phyloP scores from a whole-genome alignment of 2,329 filamentous ascomycete species.

The Microdochium trichocladiopsis region DNA sequence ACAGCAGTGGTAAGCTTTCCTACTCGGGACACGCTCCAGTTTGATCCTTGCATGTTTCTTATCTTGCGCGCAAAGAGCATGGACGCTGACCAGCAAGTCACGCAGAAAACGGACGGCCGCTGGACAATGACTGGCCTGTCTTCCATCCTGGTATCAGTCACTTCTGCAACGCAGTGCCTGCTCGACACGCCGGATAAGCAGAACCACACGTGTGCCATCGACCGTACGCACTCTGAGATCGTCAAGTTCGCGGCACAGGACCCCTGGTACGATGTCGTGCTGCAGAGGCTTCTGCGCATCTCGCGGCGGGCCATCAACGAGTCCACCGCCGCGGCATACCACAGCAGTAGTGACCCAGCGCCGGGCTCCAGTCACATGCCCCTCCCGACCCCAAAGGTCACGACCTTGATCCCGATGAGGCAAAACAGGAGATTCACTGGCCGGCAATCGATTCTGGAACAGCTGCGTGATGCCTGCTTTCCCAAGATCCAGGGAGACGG shows the following conservation, averaged over 20 bases:
- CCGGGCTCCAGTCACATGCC: too few relatives aligned
- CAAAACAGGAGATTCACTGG: not conserved
- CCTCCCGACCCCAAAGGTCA: not conserved
- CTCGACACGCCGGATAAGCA: not conserved
- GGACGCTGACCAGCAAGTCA: too few relatives aligned
- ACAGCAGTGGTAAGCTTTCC: not conserved
- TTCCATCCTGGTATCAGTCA: not conserved
- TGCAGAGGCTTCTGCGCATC: not conserved
- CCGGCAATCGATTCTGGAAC: not conserved
- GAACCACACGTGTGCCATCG: not conserved
- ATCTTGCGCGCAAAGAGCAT: too few relatives aligned
- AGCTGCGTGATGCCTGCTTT: not conserved
- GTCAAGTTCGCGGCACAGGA: not conserved
- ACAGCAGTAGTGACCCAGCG: too few relatives aligned
- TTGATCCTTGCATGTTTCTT: too few relatives aligned
- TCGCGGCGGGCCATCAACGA: too few relatives aligned
- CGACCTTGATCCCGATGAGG: not conserved
- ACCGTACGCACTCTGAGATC: not conserved
- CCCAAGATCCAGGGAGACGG: not conserved
- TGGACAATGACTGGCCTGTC: not conserved
- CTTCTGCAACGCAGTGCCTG: not conserved
- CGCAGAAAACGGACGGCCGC: not conserved
- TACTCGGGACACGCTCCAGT: too few relatives aligned
- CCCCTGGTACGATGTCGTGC: not conserved
- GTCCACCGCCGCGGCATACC: not conserved